phyloP scores from a whole-genome alignment of 768 basidiomycete species.

The Gymnopilus dilepis region DNA sequence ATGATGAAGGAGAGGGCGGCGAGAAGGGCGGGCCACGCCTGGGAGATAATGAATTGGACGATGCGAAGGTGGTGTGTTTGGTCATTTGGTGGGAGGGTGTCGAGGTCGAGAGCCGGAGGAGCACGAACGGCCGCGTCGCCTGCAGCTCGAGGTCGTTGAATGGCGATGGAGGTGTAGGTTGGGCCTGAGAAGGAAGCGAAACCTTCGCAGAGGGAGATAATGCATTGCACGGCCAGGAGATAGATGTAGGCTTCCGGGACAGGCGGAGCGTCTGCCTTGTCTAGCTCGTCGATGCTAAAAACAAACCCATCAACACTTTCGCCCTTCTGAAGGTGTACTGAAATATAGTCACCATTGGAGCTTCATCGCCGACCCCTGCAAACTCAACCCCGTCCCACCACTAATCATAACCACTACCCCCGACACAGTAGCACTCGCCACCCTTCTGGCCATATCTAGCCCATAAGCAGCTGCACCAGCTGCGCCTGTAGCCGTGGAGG shows the following conservation, averaged over 20 bases:
- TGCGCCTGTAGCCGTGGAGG: conserved; percentile 27
- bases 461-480: conserved; percentile 54
- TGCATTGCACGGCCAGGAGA: conserved; percentile 87
- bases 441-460: conserved; percentile 81
- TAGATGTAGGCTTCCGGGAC: conserved; percentile 96
- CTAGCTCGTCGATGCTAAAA: conserved; percentile 92
- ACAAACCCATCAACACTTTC: conserved; percentile 5
- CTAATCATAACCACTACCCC: conserved; percentile 89
- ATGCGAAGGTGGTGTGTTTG: conserved; percentile 62
- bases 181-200: conserved; percentile 76
- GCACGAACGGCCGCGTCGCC: conserved; percentile 72
- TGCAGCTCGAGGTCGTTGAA: conserved; percentile 65
- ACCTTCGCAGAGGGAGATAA: conserved; percentile 86
- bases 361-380: conserved; percentile 82
- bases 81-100: conserved; percentile 55
- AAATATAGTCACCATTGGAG: conserved; percentile 73
- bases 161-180: conserved; percentile 72
- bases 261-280: conserved; percentile 93
- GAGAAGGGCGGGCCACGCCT: conserved; percentile 91
- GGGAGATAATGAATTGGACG: conserved; percentile 80
- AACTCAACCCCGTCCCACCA: conserved; percentile 63
- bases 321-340: not conserved
- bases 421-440: conserved; percentile 83
- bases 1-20: conserved; percentile 91
- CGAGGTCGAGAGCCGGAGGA: conserved; percentile 73